phyloP scores from a whole-genome alignment of 768 basidiomycete genomes.

The Lyophyllum decastes region DNA sequence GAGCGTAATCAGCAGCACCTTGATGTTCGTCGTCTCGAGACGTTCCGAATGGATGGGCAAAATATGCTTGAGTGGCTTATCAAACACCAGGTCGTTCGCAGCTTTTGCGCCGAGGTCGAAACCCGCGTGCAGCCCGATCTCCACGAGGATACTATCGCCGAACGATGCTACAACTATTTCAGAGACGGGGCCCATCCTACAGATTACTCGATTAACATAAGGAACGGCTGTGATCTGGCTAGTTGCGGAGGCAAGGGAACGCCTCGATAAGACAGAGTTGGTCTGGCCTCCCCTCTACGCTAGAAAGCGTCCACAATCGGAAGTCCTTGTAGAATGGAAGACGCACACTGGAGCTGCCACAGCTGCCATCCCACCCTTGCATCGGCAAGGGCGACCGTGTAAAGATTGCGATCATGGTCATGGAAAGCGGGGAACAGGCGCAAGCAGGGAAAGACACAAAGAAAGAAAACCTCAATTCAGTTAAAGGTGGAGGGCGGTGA shows the following conservation, averaged over 20 bases:
- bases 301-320: neutral
- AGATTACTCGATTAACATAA: neutral
- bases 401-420: neutral
- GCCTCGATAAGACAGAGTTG: neutral
- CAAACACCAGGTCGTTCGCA: conserved; percentile 54
- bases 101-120: conserved; percentile 51
- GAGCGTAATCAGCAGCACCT: conserved; percentile 59
- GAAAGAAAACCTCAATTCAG: neutral
- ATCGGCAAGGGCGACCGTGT: neutral
- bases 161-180: conserved; percentile 51
- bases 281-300: neutral
- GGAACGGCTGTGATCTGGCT: neutral
- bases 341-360: conserved; percentile 42
- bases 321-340: neutral
- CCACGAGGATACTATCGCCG: conserved; percentile 60
- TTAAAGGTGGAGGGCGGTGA: conserved; percentile 1
- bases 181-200: conserved; percentile 53
- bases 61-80: conserved; percentile 46
- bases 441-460: neutral
- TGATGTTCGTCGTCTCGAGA: conserved; percentile 59
- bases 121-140: conserved; percentile 54
- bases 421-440: neutral
- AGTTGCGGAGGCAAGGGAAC: neutral
- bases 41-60: conserved; percentile 54
- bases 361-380: conserved; percentile 43